A percentile compares a stretch with the other conserved stretches of the same genome.
Conservation (phyloP, 345 rosid genomes). For the Anacardium occidentale region DNA sequence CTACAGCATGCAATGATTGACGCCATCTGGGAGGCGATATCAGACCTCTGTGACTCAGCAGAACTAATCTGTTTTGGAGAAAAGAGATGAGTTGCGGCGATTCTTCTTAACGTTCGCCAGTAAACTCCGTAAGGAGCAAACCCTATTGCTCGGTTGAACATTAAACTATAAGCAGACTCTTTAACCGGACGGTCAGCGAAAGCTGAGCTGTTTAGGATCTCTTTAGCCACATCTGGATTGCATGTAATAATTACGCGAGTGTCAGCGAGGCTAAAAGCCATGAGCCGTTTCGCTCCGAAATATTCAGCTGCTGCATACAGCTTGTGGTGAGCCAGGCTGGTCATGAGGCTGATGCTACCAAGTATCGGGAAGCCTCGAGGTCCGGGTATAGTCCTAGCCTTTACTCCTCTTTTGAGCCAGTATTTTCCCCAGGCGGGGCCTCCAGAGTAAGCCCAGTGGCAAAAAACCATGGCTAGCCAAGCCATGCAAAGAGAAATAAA, state of each 20-base stretch:
- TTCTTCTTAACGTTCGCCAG: conserved; percentile 48
- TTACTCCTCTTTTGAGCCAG: conserved; percentile 1
- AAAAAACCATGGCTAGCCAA: conserved; percentile 30
- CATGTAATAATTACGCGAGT: conserved; percentile 37
- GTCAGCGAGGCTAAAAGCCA: conserved; percentile 56
- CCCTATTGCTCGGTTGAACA: conserved; percentile 57
- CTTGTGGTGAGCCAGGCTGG: conserved; percentile 50
- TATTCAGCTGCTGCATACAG: conserved; percentile 35
- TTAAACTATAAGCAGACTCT: conserved; percentile 47
- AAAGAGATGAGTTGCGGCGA: conserved; percentile 50
- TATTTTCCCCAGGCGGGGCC: conserved; percentile 58
- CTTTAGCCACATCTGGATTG: conserved; percentile 51
- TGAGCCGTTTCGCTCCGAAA: conserved; percentile 36
- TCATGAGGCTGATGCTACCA: conserved; percentile 53
- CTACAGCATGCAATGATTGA: conserved; percentile 17
- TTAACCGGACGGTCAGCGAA: conserved; percentile 57
- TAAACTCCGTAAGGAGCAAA: conserved; percentile 58
- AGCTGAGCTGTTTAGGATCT: conserved; percentile 45
- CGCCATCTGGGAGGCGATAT: conserved; percentile 42
- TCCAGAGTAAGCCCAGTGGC: conserved; percentile 43
- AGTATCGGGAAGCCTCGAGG: conserved; percentile 47
- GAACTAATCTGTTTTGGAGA: conserved; percentile 43
- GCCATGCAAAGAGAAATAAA: conserved; percentile 23
- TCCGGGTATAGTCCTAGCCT: conserved; percentile 34
- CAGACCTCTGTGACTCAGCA: conserved; percentile 32